These are phyloP conservation scores for Scedosporium dehoogii DNA, from an alignment of 2,329 filamentous ascomycete genomes.

Conservation along the genomic window DNA sequence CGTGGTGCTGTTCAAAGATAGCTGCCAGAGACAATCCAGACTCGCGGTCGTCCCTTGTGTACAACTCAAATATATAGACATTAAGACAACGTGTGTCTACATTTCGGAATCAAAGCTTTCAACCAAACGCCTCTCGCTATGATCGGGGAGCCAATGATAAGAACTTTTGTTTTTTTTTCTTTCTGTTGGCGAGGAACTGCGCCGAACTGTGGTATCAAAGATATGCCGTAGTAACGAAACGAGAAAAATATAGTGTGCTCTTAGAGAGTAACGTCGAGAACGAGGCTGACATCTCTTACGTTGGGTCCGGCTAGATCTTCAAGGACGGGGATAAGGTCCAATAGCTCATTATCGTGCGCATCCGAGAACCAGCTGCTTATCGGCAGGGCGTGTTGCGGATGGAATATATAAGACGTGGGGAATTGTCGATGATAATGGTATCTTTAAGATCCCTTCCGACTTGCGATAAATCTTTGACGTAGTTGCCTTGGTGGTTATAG, in stretches of 20 bases:
- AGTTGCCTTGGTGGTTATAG: constrained; percentile 99
- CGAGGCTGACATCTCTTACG: constrained; percentile 92
- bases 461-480: constrained; percentile 97
- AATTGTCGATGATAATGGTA: constrained; percentile 99
- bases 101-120: constrained; percentile 35
- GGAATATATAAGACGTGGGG: constrained; percentile 99
- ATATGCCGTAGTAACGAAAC: constrained; percentile 6
- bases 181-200: constrained; percentile 13
- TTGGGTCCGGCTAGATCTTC: constrained; percentile 86
- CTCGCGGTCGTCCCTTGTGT: background rate
- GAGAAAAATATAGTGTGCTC: constrained; percentile 16
- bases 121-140: constrained; percentile 49
- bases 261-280: constrained; percentile 81
- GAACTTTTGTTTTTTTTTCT: constrained; percentile 8
- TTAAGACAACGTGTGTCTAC: constrained; percentile 43
- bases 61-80: constrained; percentile 28
- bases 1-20: background rate
- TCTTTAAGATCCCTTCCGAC: constrained; percentile 91
- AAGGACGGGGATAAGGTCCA: constrained; percentile 95
- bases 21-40: background rate
- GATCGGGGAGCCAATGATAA: constrained; percentile 20
- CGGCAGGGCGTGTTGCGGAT: constrained; percentile 94
- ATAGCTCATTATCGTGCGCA: constrained; percentile 95
- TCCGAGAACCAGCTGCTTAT: constrained; percentile 99
- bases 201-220: constrained; percentile 14